These are phyloP conservation scores for Ogataea paraovalis DNA, from an alignment of 805 yeast genomes.

Conservation along the genomic window DNA sequence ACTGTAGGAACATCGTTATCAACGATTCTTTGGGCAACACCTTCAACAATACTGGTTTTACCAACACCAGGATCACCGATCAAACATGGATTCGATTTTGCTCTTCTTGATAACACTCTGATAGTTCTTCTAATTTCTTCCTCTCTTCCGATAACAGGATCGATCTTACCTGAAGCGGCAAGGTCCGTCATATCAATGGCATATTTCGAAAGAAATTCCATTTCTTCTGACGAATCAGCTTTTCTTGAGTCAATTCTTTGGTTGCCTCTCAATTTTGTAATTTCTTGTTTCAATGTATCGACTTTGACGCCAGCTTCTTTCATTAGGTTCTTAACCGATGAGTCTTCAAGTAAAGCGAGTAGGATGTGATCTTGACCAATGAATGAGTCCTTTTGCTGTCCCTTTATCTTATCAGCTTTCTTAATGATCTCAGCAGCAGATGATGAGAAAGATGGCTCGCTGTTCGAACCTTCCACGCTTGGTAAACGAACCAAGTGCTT, in stretches of 20 bases:
- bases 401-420: constrained; percentile 72
- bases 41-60: constrained; percentile 96
- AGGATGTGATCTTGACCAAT: constrained; percentile 93
- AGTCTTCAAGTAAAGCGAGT: constrained; percentile 79
- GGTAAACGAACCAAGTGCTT: constrained; percentile 80
- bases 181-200: constrained; percentile 91
- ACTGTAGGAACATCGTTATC: constrained; percentile 94
- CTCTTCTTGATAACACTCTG: constrained; percentile 92
- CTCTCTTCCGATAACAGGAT: constrained; percentile 98
- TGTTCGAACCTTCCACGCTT: constrained; percentile 85
- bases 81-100: constrained; percentile 92
- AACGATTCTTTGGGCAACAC: constrained; percentile 95
- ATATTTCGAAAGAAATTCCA: constrained; percentile 83
- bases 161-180: constrained; percentile 91
- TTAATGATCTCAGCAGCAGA: constrained; percentile 72
- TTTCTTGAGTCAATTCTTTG: constrained; percentile 89
- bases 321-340: constrained; percentile 62
- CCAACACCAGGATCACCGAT: constrained; percentile 99
- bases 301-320: constrained; percentile 66
- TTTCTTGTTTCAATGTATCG: constrained; percentile 73
- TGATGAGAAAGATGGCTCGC: constrained; percentile 69
- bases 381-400: constrained; percentile 84
- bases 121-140: constrained; percentile 96
- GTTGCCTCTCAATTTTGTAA: constrained; percentile 78
- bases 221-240: constrained; percentile 84